phyloP scores from a whole-genome alignment of 1,284 basidiomycete genomes.

The Ceratobasidium sp. region DNA sequence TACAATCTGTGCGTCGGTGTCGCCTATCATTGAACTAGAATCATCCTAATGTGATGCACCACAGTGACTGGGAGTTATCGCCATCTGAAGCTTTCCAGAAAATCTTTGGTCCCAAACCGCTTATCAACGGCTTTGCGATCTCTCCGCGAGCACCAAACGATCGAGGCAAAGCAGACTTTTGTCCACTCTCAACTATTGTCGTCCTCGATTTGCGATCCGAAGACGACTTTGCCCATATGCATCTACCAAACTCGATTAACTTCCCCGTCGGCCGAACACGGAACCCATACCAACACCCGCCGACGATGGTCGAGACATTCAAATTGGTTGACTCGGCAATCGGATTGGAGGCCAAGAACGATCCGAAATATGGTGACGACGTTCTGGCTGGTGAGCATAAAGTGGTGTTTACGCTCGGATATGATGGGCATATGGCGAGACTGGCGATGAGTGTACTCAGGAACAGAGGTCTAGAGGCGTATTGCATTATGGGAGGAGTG shows the following conservation, averaged over 20 bases:
- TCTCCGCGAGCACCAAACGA: not conserved
- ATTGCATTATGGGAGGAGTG: slow-evolving; percentile 18
- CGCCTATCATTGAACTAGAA: too few species aligned
- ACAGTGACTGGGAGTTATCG: slow-evolving; percentile 11
- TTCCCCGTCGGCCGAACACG: not conserved
- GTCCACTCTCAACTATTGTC: not conserved
- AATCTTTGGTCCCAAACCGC: not conserved
- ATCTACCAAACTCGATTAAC: not conserved
- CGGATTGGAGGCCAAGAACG: not conserved
- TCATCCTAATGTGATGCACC: too few species aligned
- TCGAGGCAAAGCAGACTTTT: slow-evolving; percentile 13
- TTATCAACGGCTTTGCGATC: not conserved
- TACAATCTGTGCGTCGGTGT: slow-evolving; percentile 1
- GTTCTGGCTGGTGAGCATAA: not conserved
- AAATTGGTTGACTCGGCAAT: slow-evolving; percentile 3
- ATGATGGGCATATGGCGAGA: slow-evolving; percentile 16
- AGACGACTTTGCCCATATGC: not conserved
- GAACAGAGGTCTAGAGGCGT: slow-evolving; percentile 18
- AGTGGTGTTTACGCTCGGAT: slow-evolving; percentile 7
- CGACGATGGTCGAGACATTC: slow-evolving; percentile 21
- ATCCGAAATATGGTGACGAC: not conserved
- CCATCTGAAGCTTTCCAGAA: not conserved
- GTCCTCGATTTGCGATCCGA: not conserved
- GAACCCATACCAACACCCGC: slow-evolving; percentile 20
- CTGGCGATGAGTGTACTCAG: slow-evolving; percentile 6